Base-by-base conservation (phyloP, 2,329 filamentous ascomycete genomes). In the Thelonectria discophora region DNA sequence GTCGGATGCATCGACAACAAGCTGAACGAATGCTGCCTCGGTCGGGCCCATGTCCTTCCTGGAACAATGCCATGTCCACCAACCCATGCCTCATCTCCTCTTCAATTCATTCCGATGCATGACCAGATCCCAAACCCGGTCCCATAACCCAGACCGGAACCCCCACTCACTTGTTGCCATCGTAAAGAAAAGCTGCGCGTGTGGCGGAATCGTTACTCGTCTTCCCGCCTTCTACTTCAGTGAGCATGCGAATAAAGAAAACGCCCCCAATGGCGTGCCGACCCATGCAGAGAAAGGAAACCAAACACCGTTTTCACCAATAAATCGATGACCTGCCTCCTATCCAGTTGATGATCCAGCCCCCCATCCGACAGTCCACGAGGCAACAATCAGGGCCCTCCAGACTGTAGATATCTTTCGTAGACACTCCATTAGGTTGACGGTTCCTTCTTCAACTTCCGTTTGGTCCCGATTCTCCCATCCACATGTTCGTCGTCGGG, bases 401-500 rank as follows among this genome's bases (percentile, higher is more conserved):
- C 45, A 46, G n/a, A n/a, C 55, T 34, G 21, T 24, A 24, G 21
- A 24, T 24, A 24, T 6, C 24, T 17, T 37, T 9, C 17, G 8
- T 12, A 40, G 13, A 11, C 8, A 46, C 6, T 46, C 27, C 9
- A 17, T 21, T 39, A 49, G 37, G 37, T 66, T 20, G 48, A 46
- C 11, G 63, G 40, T 24, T 72, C 71, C 54, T 68, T 73, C 55
- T 66, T 72, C 6, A 52, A 34, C 53, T 64, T 76, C 32, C 61
- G 67, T 47, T 70, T 76, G 7, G 68, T 62, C 10, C 66, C 67
- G 30, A 68, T 47, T 59, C 75, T 70, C 2, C 65, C 69, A 21
- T 77, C 76, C 7, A 62, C 50, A n/a, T 70, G 66, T 21, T 80
- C 76, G 34, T 80, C 79, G 3, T 79, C 78, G 1, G 79, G 79